Evolutionary conservation across 2,329 filamentous ascomycete genomes (phyloP).

Genomic region (Pseudocercospora musae): DNA sequence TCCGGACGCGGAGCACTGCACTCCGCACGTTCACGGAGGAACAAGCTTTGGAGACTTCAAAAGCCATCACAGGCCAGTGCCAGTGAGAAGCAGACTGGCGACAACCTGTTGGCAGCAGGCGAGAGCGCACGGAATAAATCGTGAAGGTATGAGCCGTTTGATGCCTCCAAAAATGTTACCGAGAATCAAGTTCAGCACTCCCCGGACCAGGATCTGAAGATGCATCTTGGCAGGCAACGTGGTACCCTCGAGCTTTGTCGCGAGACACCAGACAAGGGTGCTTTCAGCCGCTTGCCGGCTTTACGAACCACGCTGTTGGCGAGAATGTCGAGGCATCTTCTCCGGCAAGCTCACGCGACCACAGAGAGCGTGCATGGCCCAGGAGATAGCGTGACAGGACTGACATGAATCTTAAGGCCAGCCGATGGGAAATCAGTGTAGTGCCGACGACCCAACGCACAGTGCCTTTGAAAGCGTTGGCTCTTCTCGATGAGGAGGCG

Average conservation of each 20-base stretch:
- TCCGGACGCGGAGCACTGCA: constrained; percentile 7
- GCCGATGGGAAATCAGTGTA: background rate
- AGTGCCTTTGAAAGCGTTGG: too few relatives aligned
- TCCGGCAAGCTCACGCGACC: background rate
- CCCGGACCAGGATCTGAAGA: background rate
- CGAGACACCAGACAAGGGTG: background rate
- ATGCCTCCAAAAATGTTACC: background rate
- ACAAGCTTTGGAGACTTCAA: constrained; percentile 8
- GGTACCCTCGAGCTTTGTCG: background rate
- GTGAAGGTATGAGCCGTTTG: background rate
- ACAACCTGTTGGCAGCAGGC: background rate
- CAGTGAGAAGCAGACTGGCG: background rate
- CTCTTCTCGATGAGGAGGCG: too few relatives aligned
- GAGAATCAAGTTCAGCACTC: background rate
- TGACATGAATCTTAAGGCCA: background rate
- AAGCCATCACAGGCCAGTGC: background rate
- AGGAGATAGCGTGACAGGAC: background rate
- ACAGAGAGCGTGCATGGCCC: background rate
- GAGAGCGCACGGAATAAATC: background rate
- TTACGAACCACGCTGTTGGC: background rate
- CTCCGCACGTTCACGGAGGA: constrained; percentile 3
- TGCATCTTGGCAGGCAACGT: background rate
- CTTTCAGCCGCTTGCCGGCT: background rate
- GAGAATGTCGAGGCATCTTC: background rate
- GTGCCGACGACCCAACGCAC: background rate